Base-by-base conservation (phyloP, 2,329 filamentous ascomycete species). In the Pestalotiopsis sp. region DNA sequence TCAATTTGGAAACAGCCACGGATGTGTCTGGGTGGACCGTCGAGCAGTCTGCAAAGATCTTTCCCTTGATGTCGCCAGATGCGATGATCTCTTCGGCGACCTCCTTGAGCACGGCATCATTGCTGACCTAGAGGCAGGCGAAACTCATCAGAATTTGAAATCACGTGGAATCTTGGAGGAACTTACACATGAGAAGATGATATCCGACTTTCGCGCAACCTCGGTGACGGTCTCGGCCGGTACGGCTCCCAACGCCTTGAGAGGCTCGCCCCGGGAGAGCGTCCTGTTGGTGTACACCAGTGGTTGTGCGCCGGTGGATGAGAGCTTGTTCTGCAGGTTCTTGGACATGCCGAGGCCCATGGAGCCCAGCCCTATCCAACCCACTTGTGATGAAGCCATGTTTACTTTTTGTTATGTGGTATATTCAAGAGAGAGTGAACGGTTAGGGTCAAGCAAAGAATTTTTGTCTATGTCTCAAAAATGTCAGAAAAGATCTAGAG, bases 221-320 rank as follows among this genome's bases (percentile, higher is more conserved):
- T 65, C 76, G 17, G 56, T 23, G 4, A 70, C 70, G 5, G 38
- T 69, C 13, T 65, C 66, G 68, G 76, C 77, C 0, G 79, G 74
- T 1, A 74, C 70, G 20, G 73, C 81, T 9, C 81, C 81, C 6
- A 83, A 69, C 11, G 73, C 74, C 69, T 79, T 75, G 36, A 83
- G 72, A 17, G 77, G 61, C 6, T 78, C 74, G 12, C 81, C 81
- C 6, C 70, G 80, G 39, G 80, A 76, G 65, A 82, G 74, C 3
- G 81, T 83, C 61, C 81, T 78, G 71, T 83, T 83, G 14, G 79
- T 78, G 69, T 79, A 83, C 17, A 81, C 68, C 41, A 83, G 74
- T 38, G 70, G 41, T 9, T 71, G 72, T 11, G 71, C 68, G 13
- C 58, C 69, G 4, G 65, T 67, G 11, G 59, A 58, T 52, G 59